Evolutionary conservation across 2,329 filamentous ascomycete genomes (phyloP), one percentile per base, ranked within the genome.

Genomic region (Fusarium virguliforme): DNA sequence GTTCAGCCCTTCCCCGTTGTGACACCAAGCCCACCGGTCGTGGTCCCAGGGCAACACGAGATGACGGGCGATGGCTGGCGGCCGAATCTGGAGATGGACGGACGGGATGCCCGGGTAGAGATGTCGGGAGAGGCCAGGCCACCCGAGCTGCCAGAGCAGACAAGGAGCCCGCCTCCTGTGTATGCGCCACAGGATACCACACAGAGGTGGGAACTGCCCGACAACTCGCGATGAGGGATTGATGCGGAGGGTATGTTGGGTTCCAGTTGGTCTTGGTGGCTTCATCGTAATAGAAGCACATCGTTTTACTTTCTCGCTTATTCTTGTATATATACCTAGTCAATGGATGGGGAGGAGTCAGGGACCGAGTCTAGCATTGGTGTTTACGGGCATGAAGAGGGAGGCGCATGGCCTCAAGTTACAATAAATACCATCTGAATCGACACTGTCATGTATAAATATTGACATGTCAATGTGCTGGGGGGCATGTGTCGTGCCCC

Each of bases 171-270:
- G 12, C 68, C 70, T 12, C 64, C 69, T 46, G 24, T 59, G 13
- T 67, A 75, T 15, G 64, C 35, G 13, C 22, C 48, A 1, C 64
- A 60, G 15, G 60, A 64, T 30, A 60, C 26, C 28, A 48, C 51
- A 4, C 74, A 73, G 34, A 62, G 74, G 38, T 76, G 74, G 74
- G 74, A 76, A 56, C 62, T 75, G 3, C 68, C 72, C 3, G 74
- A 72, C 28, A 75, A 74, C 40, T 72, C 70, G 28, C 62, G 56
- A 28, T 60, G 18, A 12, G 12, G 13, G 12, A 6, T 10, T 8
- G 37, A 28, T 41, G 8, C 38, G 15, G 24, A 15, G 10, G 9
- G 10, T 4, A 5, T 30, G 13, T 18, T 9, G 13, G 8, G 28
- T 26, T 40, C 4, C 24, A 7, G 6, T 40, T n/a, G 5, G 48